Evolutionary conservation across 495 filamentous ascomycete species (phyloP), one percentile per base, ranked within the genome.

Genomic region (Podospora pseudopauciseta): DNA sequence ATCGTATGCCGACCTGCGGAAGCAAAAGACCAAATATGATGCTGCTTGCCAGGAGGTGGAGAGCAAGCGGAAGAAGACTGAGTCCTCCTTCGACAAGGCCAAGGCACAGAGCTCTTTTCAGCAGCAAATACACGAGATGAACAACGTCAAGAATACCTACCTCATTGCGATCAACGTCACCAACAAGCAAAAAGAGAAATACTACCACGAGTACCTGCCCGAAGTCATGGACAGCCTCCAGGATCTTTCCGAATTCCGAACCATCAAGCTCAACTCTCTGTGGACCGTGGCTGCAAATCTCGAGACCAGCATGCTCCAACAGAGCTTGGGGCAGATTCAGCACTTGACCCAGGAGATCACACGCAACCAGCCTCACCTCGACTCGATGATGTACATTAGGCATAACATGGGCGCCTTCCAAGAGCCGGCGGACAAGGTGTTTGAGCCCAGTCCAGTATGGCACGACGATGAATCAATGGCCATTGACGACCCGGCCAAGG

Each of bases 141-240:
- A 92, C 78, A 98, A 98, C 76, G 87, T 91, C 74, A 99, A 99
- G 90, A 99, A 98, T 74, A 93, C 92, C 2, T 99, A 99, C 73
- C 81, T 99, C 53, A 94, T 99, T 70, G 86, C 87, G 65, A 96
- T 99, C 81, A 95, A 94, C 75, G 91, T 97, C 57, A 93, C 94
- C 53, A 99, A 99, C 80, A 94, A 92, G 77, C 88, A 96, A 73
- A 98, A 97, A 80, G 92, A 96, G 77, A 92, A 88, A 75, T 97
- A 97, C 80, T 99, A 93, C 73, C 88, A 98, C 76, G 93, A 97
- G 83, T 97, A 97, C 77, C 85, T 99, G 23, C 95, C 95, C 4
- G 94, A 97, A 67, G 76, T 99, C 39, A 82, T 99, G 71, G 92
- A 99, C 80, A 93, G 94, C 82, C 70, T 81, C 54, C 95, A 98